Evolutionary conservation across 805 yeast genomes (phyloP).

Genomic region (Tetrapisispora nanseiensis): DNA sequence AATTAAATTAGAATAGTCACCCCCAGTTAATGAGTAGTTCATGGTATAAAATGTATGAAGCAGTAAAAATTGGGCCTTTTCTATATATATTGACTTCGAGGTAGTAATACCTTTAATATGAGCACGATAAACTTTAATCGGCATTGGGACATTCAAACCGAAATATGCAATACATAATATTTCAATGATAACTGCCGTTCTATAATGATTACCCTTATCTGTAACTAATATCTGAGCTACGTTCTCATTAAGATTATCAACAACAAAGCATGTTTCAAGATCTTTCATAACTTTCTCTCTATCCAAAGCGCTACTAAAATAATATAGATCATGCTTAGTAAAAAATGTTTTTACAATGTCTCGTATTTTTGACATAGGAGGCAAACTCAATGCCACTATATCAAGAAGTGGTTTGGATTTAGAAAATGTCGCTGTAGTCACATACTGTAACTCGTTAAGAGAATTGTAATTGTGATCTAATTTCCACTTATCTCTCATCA

Average conservation of each 20-base stretch:
- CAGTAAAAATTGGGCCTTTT: conserved; percentile 22
- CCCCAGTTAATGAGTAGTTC: conserved; percentile 8
- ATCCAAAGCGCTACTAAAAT: conserved; percentile 11
- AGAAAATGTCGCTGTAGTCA: conserved; percentile 3
- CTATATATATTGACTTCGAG: conserved; percentile 22
- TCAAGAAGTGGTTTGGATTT: conserved; percentile 3
- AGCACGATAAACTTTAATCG: conserved; percentile 14
- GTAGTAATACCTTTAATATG: conserved; percentile 22
- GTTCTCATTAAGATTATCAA: conserved; percentile 3
- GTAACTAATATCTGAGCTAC: conserved; percentile 1
- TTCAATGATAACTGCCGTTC: conserved; percentile 20
- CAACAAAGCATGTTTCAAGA: conserved; percentile 11
- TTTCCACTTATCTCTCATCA: conserved; percentile 20
- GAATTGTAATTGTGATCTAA: conserved; percentile 6
- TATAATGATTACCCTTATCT: conserved; percentile 20
- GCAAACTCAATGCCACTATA: conserved; percentile 12
- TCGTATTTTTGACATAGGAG: conserved; percentile 13
- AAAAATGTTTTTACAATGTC: conserved; percentile 11
- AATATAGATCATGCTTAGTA: conserved; percentile 9
- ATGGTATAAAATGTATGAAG: conserved; percentile 9
- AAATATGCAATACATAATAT: conserved; percentile 15
- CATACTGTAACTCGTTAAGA: conserved; percentile 12
- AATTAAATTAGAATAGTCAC: conserved; percentile 19
- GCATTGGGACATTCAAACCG: conserved; percentile 10
- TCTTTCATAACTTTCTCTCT: conserved; percentile 16